phyloP scores from a whole-genome alignment of 371 early-diverging fungal species.

The Mortierella sp. region DNA sequence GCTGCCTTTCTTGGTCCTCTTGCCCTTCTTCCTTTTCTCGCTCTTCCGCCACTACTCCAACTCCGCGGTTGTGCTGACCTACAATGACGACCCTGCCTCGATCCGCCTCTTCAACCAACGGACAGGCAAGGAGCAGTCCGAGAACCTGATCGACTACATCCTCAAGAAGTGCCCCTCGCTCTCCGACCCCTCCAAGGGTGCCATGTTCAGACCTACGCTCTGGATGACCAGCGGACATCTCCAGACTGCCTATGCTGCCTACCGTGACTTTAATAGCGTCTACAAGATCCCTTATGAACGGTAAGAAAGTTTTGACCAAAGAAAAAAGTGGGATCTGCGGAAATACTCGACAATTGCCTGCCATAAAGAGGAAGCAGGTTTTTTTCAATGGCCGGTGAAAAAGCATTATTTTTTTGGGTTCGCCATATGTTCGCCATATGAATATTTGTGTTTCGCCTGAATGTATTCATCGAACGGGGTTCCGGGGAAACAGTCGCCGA shows the following conservation, averaged over 20 bases:
- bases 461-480: neutral
- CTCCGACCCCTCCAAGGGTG: slow-evolving; percentile 34
- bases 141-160: slow-evolving; percentile 45
- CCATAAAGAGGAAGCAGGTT: neutral
- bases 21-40: slow-evolving; percentile 32
- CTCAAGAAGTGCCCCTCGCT: slow-evolving; percentile 55
- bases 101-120: slow-evolving; percentile 25
- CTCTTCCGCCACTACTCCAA: slow-evolving; percentile 34
- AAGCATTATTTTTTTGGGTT: neutral
- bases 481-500: slow-evolving; percentile 15
- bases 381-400: neutral
- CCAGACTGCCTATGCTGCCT: slow-evolving; percentile 75
- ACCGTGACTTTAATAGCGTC: slow-evolving; percentile 48
- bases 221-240: slow-evolving; percentile 74
- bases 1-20: slow-evolving; percentile 29
- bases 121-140: slow-evolving; percentile 30
- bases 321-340: neutral
- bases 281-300: slow-evolving; percentile 67
- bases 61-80: slow-evolving; percentile 36
- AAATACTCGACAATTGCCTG: neutral
- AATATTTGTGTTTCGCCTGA: neutral
- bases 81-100: slow-evolving; percentile 25
- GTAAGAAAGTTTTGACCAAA: slow-evolving; percentile 33
- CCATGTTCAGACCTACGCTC: slow-evolving; percentile 61
- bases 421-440: too few relatives aligned